A percentile compares a stretch with the other conserved stretches of the same genome.
phyloP scores from a whole-genome alignment of 768 basidiomycete genomes.

The Termitomyces bulborhizus region DNA sequence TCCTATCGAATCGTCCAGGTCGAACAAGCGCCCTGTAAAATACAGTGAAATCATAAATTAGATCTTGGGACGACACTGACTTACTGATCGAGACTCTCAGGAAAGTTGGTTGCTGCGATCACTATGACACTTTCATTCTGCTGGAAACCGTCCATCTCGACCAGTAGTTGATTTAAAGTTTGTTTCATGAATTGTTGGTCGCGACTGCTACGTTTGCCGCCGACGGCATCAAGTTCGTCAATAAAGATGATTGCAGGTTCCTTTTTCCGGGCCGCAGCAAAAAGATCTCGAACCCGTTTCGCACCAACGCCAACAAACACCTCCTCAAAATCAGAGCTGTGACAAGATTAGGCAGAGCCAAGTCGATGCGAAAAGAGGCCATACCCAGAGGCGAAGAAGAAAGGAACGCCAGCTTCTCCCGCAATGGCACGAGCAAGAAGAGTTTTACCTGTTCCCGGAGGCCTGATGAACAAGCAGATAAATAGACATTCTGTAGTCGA shows the following conservation, averaged over 20 bases:
- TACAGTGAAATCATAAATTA: constrained; percentile 4
- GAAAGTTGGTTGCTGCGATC: constrained; percentile 97
- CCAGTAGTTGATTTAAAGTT: constrained; percentile 92
- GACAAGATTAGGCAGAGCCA: constrained; percentile 6
- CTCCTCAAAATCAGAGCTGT: constrained; percentile 91
- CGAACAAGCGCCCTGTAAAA: constrained; percentile 77
- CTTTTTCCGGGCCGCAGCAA: constrained; percentile 89
- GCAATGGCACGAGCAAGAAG: constrained; percentile 96
- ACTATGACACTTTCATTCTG: constrained; percentile 93
- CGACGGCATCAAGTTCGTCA: constrained; percentile 92
- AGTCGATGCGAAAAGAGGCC: constrained; percentile 14
- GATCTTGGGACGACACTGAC: constrained; percentile 19
- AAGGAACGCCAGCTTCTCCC: constrained; percentile 96
- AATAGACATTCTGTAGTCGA: neutral
- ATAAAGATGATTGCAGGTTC: constrained; percentile 98
- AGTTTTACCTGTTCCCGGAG: constrained; percentile 96
- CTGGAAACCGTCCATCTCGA: constrained; percentile 96
- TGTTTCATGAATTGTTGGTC: constrained; percentile 91
- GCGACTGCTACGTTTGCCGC: constrained; percentile 77
- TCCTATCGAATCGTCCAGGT: constrained; percentile 94
- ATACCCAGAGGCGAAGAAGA: constrained; percentile 93
- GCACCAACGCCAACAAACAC: constrained; percentile 97
- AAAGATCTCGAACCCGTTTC: constrained; percentile 91
- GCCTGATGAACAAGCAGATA: constrained; percentile 24
- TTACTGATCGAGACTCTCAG: constrained; percentile 86